Evolutionary conservation across 1,139 yeast species (phyloP), one percentile per base, ranked within the genome.

Genomic region (Suhomyces maxii): DNA sequence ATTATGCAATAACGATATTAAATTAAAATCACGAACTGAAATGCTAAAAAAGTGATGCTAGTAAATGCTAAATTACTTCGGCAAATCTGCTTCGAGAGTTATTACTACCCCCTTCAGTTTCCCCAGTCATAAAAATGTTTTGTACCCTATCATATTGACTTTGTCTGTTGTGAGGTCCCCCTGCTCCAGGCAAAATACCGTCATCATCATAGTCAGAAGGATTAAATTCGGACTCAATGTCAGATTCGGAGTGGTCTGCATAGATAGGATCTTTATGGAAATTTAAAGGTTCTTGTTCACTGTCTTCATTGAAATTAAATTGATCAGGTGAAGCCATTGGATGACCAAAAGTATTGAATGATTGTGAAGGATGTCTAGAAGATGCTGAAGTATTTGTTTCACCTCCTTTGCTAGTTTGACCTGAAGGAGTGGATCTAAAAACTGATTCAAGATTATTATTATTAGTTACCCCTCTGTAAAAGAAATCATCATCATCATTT

Each of bases 381-480:
- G 57, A 52, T 2, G 53, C 49, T 7, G 55, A 46, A 33, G 48
- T 51, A 25, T 54, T 48, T 36, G 47, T 51, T 26, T 44, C 42
- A n/a, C 47, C 56, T 8, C 54, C 50, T 31, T 48, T 49, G 31
- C 53, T 47, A 23, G 51, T 59, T 35, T 53, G 58, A 10, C 65
- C 69, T 26, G 61, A 54, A 7, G 66, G 57, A 39, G 59, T 61
- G 11, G 60, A 53, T 44, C 65, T 61, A 59, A 73, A 75, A 7
- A 75, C 65, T 1, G 76, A 66, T 47, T 73, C 79, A 32, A 74
- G 61, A 51, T 75, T 75, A 53, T 73, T 74, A 48, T 63, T 65
- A 52, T 72, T 73, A 42, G 77, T 65, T n/a, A 74, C 78, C 9
- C 80, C 80, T 39, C 80, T 64, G 57, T 75, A 75, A 43, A 64